A percentile compares a stretch with the other conserved stretches of the same genome.
Conservation (phyloP, 2,329 filamentous ascomycete species). For the Cercospora zeina region DNA sequence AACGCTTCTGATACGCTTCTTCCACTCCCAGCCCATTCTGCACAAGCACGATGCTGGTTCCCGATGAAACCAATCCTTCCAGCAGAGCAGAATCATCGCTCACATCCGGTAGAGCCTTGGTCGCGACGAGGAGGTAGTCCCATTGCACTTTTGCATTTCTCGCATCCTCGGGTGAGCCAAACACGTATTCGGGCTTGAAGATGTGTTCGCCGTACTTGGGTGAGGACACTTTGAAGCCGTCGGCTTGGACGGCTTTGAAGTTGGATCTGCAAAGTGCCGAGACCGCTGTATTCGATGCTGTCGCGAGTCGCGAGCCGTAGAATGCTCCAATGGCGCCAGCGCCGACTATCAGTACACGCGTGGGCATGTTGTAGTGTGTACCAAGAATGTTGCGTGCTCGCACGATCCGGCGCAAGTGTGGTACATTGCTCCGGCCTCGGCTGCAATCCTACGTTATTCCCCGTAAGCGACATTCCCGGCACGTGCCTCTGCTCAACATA, state of each 20-base stretch:
- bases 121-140: constrained; percentile 70
- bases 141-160: constrained; percentile 49
- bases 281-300: constrained; percentile 54
- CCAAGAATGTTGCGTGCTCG: background rate
- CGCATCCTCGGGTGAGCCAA: constrained; percentile 61
- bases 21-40: constrained; percentile 73
- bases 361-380: constrained; percentile 41
- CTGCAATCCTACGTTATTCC: background rate
- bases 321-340: constrained; percentile 72
- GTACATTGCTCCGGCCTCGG: constrained; percentile 4
- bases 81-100: constrained; percentile 63
- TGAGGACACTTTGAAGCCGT: constrained; percentile 65
- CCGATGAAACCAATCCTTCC: constrained; percentile 58
- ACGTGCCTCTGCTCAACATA: background rate
- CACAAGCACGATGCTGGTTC: constrained; percentile 64
- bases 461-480: background rate
- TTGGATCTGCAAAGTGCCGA: constrained; percentile 75
- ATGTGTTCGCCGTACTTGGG: constrained; percentile 67
- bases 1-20: constrained; percentile 63
- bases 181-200: constrained; percentile 64
- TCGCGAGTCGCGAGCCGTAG: constrained; percentile 67
- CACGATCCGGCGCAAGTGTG: background rate
- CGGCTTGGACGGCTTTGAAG: constrained; percentile 61
- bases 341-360: constrained; percentile 66
- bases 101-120: constrained; percentile 68